A percentile compares a stretch with the other conserved stretches of the same genome.
Evolutionary conservation across 139 green algal genomes (phyloP).

Genomic region (Coelastrella sp.): DNA sequence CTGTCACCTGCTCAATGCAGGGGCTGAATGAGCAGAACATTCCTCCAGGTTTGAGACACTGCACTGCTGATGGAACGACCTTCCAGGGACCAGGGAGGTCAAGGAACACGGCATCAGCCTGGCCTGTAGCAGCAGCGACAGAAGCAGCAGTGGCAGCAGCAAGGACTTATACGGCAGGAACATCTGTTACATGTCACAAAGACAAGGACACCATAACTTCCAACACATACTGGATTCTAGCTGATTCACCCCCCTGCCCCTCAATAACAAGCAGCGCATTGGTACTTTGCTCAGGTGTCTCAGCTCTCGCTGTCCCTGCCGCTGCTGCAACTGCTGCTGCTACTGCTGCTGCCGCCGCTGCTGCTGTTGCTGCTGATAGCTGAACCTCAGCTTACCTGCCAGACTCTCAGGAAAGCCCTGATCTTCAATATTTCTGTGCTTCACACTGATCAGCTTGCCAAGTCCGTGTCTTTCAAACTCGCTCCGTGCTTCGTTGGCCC

Average conservation of each 20-base stretch:
- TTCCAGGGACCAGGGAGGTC: slow-evolving; percentile 94
- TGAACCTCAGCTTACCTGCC: neutral
- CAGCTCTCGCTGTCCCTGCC: too few relatives aligned
- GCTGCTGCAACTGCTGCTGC: neutral
- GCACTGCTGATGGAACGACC: slow-evolving; percentile 69
- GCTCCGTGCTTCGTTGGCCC: slow-evolving; percentile 50
- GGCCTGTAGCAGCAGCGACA: slow-evolving; percentile 47
- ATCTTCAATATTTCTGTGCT: slow-evolving; percentile 85
- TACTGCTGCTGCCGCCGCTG: neutral
- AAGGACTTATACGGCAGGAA: too few relatives aligned
- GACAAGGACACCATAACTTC: too few relatives aligned
- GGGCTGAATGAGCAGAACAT: slow-evolving; percentile 96
- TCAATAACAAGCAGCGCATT: too few relatives aligned
- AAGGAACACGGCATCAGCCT: slow-evolving; percentile 92
- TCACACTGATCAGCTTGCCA: slow-evolving; percentile 22
- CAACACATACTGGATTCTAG: too few relatives aligned
- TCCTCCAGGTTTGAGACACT: slow-evolving; percentile 74
- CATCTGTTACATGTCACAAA: too few relatives aligned
- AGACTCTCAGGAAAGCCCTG: slow-evolving; percentile 80
- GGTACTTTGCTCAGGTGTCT: too few relatives aligned
- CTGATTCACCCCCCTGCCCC: too few relatives aligned
- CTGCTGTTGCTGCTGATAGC: neutral
- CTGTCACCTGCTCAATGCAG: slow-evolving; percentile 95
- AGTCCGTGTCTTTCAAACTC: slow-evolving; percentile 65
- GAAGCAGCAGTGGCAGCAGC: neutral